Evolutionary conservation across 2,329 filamentous ascomycete genomes (phyloP), one percentile per base, ranked within the genome.

Genomic region (Ascochyta clinopodiicola): DNA sequence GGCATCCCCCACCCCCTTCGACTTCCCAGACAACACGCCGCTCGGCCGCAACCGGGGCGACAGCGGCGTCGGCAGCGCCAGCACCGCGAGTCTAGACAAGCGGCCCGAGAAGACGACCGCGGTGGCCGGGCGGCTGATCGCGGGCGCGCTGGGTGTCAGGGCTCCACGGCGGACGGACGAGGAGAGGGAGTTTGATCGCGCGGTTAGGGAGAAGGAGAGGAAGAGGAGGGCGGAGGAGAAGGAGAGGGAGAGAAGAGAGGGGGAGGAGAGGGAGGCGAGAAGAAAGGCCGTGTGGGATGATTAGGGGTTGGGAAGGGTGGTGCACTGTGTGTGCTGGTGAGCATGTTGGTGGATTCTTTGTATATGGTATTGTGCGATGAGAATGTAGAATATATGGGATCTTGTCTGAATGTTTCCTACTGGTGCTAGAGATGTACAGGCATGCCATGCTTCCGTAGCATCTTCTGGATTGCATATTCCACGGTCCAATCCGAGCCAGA

Each of bases 31-130:
- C 36, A 67, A 60, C 32, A 51, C 61, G 36, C 60, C 63, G 6
- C 68, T 58, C 57, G 57, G 57, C 47, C 52, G 46, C 44, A 56
- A 25, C 34, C 51, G 57, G 36, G 60, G 40, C 22, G 57, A 67
- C 47, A 62, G 72, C 64, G 54, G 73, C 63, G 51, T 69, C 56
- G 29, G 54, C 6, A 19, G 32, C 2, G 34, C 64, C 56, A 29
- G 54, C 6, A 19, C 32, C 2, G 34, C 64, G 15, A 35, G 54
- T 22, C 61, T 68, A 27, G 70, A 68, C 13, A 65, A 66, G 66
- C 80, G 90, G 35, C 94, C 92, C 0, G 93, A 96, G 77, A 99
- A 96, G 81, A 96, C 93, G 59, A 96, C 96, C 58, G 91, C 92
- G 0, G 92, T 96, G 35, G 95, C 95, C 5, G 86, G 90, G 59